These are phyloP conservation scores for Helicocarpus griseus DNA, from an alignment of 2,329 filamentous ascomycete species.

Conservation along the genomic window DNA sequence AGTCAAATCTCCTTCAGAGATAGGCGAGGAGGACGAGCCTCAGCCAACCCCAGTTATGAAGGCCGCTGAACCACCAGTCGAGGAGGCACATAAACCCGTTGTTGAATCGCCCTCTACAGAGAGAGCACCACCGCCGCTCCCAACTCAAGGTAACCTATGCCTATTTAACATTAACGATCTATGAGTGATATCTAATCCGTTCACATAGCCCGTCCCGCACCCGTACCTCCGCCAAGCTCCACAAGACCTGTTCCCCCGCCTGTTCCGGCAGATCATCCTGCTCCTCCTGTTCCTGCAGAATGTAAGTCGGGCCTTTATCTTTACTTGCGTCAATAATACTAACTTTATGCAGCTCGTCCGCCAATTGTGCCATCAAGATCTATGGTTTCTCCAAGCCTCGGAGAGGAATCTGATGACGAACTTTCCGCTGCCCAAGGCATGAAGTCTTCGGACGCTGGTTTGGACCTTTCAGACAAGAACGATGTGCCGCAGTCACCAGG, in stretches of 20 bases:
- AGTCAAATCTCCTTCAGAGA: slow-evolving; percentile 34
- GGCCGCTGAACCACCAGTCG: slow-evolving; percentile 13
- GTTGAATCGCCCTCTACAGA: slow-evolving; percentile 30
- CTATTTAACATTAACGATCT: slow-evolving; percentile 11
- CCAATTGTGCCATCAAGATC: slow-evolving; percentile 45
- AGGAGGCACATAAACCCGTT: slow-evolving; percentile 29
- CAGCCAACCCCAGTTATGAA: slow-evolving; percentile 22
- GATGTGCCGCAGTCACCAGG: background rate
- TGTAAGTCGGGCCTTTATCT: slow-evolving; percentile 40
- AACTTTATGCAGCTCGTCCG: slow-evolving; percentile 48
- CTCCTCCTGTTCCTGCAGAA: slow-evolving; percentile 36
- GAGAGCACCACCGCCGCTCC: slow-evolving; percentile 32
- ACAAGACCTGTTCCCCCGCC: slow-evolving; percentile 30
- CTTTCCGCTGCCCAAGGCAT: slow-evolving; percentile 43
- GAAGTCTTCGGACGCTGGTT: slow-evolving; percentile 15
- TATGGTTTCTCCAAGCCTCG: slow-evolving; percentile 58
- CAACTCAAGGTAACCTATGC: slow-evolving; percentile 43
- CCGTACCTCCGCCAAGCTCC: slow-evolving; percentile 33
- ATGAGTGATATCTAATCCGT: slow-evolving; percentile 1
- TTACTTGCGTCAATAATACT: background rate
- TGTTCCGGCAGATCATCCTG: slow-evolving; percentile 25
- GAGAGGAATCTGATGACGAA: slow-evolving; percentile 85
- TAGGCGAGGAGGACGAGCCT: slow-evolving; percentile 44
- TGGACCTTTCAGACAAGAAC: slow-evolving; percentile 8
- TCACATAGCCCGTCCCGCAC: slow-evolving; percentile 34